Evolutionary conservation across 768 basidiomycete species (phyloP).

Genomic region (Termitomyces sp.): DNA sequence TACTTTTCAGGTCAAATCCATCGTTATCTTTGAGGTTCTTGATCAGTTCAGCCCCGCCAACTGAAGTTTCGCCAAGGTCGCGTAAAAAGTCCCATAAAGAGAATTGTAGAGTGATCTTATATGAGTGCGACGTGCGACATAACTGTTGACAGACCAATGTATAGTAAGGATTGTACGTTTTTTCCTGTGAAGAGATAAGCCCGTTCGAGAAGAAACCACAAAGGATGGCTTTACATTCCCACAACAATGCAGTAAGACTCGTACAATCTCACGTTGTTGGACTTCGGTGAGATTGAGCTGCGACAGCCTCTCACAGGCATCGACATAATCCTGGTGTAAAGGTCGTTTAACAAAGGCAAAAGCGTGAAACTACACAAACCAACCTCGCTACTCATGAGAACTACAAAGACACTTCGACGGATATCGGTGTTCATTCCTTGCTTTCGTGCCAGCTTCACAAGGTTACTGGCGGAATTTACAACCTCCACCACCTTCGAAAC

Average conservation of each 20-base stretch:
- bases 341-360: background rate
- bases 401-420: constrained; percentile 84
- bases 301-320: constrained; percentile 87
- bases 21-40: constrained; percentile 56
- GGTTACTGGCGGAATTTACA: constrained; percentile 28
- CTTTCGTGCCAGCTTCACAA: constrained; percentile 80
- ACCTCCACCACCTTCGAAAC: constrained; percentile 18
- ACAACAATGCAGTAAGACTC: constrained; percentile 89
- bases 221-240: constrained; percentile 61
- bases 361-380: constrained; percentile 19
- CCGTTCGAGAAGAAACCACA: background rate
- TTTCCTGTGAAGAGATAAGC: constrained; percentile 55
- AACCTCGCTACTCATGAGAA: constrained; percentile 95
- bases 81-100: constrained; percentile 96
- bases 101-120: constrained; percentile 92
- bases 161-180: constrained; percentile 93
- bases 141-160: constrained; percentile 84
- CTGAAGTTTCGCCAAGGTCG: constrained; percentile 78
- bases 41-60: constrained; percentile 77
- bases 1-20: constrained; percentile 44
- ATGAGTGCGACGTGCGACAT: constrained; percentile 72
- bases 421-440: constrained; percentile 99
- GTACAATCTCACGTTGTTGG: constrained; percentile 93
- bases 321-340: constrained; percentile 79
- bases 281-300: constrained; percentile 82